phyloP scores from a whole-genome alignment of 176 grass and related monocot species.

The Ensete glaucum region DNA sequence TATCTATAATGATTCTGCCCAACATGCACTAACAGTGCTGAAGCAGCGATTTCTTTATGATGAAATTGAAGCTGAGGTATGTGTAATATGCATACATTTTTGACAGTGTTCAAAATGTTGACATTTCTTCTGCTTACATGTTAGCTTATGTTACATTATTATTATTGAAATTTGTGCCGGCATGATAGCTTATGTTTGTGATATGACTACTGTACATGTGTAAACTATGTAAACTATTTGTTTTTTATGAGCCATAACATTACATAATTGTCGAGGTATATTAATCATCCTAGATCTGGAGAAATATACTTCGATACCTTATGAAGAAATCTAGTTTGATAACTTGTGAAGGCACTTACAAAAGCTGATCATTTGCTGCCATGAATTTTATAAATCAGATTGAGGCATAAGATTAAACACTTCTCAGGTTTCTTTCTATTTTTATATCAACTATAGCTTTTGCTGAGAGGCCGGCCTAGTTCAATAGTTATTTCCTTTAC shows the following conservation, averaged over 20 bases:
- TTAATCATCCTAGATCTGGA: too few relatives aligned
- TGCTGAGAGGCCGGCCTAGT: too few relatives aligned
- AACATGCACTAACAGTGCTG: constrained; percentile 80
- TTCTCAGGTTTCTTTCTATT: too few relatives aligned
- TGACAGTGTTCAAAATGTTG: not conserved
- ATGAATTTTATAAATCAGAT: not conserved
- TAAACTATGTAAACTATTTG: too few relatives aligned
- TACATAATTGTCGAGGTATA: too few relatives aligned
- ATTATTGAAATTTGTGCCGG: not conserved
- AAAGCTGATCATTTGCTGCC: not conserved
- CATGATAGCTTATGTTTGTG: not conserved
- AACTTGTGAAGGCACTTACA: not conserved
- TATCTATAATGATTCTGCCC: constrained; percentile 98
- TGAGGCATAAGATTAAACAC: not conserved
- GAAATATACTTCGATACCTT: too few relatives aligned
- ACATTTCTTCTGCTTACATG: not conserved
- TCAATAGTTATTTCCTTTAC: too few relatives aligned
- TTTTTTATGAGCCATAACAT: too few relatives aligned
- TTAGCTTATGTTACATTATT: not conserved
- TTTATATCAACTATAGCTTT: too few relatives aligned
- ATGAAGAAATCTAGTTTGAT: not conserved
- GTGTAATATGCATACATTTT: not conserved
- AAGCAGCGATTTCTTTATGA: constrained; percentile 99
- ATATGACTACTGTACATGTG: too few relatives aligned
- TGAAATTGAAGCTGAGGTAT: constrained; percentile 99